Evolutionary conservation across 2,329 filamentous ascomycete species (phyloP), one percentile per base, ranked within the genome.

Genomic region (Fusarium pseudograminearum): DNA sequence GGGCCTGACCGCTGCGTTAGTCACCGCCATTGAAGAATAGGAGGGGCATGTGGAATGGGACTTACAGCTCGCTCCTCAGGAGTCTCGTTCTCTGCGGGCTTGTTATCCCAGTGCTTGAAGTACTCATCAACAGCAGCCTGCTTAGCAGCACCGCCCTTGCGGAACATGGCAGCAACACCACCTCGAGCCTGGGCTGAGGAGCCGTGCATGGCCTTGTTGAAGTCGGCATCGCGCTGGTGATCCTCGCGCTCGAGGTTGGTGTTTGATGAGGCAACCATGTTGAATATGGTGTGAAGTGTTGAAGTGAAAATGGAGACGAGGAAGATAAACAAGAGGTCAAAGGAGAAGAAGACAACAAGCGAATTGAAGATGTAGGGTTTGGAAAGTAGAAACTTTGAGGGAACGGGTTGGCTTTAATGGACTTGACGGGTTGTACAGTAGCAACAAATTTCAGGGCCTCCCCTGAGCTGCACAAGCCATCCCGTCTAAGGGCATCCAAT

Each of bases 41-140:
- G 62, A 61, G 67, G 69, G 61, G 69, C 51, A 68, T 55, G 50
- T 33, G 20, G 47, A 54, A 57, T 44, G 56, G 38, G 51, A 78
- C 87, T 73, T 82, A 93, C 93, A 81, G 93, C 91, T 77, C 95
- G 90, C 73, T 88, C 90, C 76, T 91, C 93, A 57, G 90, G 88
- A 3, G 95, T 98, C 87, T 99, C 96, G 42, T 90, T 87, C 68
- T 87, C 89, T 33, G 84, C 91, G 46, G 84, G 82, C 83, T 97
- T 94, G 84, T 95, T 91, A 81, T 97, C 93, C 92, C 93, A 97
- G 80, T 97, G 94, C 86, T 97, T 97, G 85, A 97, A 97, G 83
- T 97, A 97, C 80, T 97, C 93, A 77, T 96, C 92, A 30, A 94
- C 88, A 47, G 93, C 93, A 54, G 91, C 90, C 79, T 93, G 89